Conservation (phyloP, 2,329 filamentous ascomycete genomes). For the Neofusicoccum cordaticola region DNA sequence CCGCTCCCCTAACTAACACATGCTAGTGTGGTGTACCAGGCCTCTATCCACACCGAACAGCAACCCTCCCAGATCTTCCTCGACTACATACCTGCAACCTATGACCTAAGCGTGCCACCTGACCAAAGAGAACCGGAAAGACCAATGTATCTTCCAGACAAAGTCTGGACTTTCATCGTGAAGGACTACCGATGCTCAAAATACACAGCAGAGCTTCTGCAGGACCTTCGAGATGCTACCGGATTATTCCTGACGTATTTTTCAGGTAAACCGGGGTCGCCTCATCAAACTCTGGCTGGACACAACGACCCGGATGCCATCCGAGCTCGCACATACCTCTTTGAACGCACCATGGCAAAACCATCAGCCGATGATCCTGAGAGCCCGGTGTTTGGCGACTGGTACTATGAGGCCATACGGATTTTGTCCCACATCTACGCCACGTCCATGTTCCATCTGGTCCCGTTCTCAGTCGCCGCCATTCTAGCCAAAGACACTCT, state of each 20-base stretch:
- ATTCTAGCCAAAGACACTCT: background rate
- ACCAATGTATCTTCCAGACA: background rate
- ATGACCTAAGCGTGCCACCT: background rate
- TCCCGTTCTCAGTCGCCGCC: conserved; percentile 1
- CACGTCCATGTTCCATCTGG: background rate
- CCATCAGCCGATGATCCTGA: conserved; percentile 5
- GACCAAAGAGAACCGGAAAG: background rate
- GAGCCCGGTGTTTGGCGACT: background rate
- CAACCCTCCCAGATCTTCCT: background rate
- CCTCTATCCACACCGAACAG: conserved; percentile 4
- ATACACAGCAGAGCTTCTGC: background rate
- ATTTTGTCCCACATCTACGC: conserved; percentile 6
- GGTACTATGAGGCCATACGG: background rate
- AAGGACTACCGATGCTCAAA: conserved; percentile 7
- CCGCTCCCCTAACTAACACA: background rate
- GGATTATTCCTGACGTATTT: background rate
- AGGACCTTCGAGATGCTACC: background rate
- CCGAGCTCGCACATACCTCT: background rate
- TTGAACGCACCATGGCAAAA: background rate
- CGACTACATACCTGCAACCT: background rate
- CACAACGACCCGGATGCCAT: background rate
- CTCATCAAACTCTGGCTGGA: background rate
- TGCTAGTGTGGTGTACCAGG: background rate
- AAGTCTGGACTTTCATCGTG: background rate
- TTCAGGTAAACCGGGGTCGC: background rate